Base-by-base conservation (phyloP, 371 early-diverging fungal species). In the Blastocladiella emersonii region DNA sequence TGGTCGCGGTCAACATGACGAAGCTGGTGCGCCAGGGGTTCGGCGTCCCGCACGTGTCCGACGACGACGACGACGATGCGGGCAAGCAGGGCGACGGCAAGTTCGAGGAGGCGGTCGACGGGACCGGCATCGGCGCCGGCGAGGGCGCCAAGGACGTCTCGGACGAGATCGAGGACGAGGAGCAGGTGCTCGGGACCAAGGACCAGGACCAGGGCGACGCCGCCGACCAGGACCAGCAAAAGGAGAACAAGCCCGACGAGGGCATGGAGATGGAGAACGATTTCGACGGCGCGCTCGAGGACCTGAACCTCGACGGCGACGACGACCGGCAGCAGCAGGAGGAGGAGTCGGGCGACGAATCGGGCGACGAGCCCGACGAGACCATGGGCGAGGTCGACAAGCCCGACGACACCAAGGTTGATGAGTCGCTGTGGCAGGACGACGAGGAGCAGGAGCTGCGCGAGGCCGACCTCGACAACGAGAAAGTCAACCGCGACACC, bases 181-280 rank as follows among this genome's bases (percentile, higher is more conserved):
- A 92, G 41, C 93, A 98, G 72, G 89, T 96, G 2, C 85, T 91
- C 61, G 96, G 92, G 25, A 77, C 85, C 27, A 82, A 89, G 67
- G 85, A 89, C 67, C 88, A 90, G 64, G 76, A 84, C 65, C 82
- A 77, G 57, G 72, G 75, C 37, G 82, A 85, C 49, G 67, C 43
- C 49, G 57, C 71, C 23, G 66, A 72, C 44, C 37, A 65, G 36
- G 74, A 82, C 35, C 74, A 76, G 57, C 75, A 80, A 49, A 82
- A 83, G 45, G 76, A 79, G n/a, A 76, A 89, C 57, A 88, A 90
- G 65, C 85, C 95, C 62, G 89, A 93, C 65, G 82, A 95, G 55
- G 96, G 90, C n/a, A 80, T 97, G 57, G 96, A 96, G 49, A 95
- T 95, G 92, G 90, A 93, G 67, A 84, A 89, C 57, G 98, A 96